Percentiles rank a stretch among this genome's conserved stretches.
Conservation (phyloP, 768 basidiomycete species). For the Hortiboletus flavorubellus region DNA sequence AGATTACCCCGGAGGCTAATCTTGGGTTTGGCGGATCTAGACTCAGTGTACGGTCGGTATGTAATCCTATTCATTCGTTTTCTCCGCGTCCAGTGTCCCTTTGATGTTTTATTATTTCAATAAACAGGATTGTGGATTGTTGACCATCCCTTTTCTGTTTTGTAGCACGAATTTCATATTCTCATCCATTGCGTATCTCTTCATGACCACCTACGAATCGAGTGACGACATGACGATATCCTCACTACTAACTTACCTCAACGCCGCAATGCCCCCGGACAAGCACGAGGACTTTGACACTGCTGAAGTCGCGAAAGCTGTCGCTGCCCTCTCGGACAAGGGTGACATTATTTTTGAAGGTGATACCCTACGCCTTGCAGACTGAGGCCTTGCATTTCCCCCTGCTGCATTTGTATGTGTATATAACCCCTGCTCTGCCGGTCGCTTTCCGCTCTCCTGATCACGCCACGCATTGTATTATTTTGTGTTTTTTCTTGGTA, state of each 20-base stretch:
- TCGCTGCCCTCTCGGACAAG: conserved; percentile 43
- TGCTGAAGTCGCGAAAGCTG: conserved; percentile 57
- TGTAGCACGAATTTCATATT: conserved; percentile 56
- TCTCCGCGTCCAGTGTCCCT: not conserved
- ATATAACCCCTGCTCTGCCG: not conserved
- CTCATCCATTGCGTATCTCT: conserved; percentile 60
- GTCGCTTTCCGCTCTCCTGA: not conserved
- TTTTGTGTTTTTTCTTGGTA: conserved; percentile 20
- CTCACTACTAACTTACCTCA: conserved; percentile 65
- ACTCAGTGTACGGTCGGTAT: conserved; percentile 59
- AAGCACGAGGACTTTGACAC: conserved; percentile 84
- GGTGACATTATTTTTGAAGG: conserved; percentile 51
- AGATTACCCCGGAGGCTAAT: conserved; percentile 27
- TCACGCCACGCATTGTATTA: conserved; percentile 8
- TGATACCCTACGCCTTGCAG: conserved; percentile 37
- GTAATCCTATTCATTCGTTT: conserved; percentile 20
- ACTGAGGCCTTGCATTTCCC: conserved; percentile 7
- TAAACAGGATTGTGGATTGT: conserved; percentile 3
- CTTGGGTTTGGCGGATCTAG: conserved; percentile 52
- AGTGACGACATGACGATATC: conserved; percentile 70
- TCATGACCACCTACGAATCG: conserved; percentile 61
- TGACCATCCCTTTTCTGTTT: conserved; percentile 7
- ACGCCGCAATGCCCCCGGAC: conserved; percentile 71
- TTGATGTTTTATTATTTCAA: conserved; percentile 4
- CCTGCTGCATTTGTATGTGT: not conserved